phyloP scores from a whole-genome alignment of 768 basidiomycete genomes.

The Calocybe gangraenosa region DNA sequence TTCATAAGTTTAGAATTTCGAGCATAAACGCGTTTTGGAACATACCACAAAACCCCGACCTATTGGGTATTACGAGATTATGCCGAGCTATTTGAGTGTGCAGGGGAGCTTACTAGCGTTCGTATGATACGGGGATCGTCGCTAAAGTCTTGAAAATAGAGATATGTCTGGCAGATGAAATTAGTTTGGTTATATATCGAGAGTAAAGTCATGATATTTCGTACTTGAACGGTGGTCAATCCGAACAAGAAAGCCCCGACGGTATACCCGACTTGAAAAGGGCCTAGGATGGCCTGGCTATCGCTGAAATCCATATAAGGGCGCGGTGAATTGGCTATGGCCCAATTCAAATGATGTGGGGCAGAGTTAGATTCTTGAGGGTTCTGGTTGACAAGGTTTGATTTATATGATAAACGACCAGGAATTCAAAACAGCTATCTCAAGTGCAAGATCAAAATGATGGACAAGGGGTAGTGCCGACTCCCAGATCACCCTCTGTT shows the following conservation, averaged over 20 bases:
- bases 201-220: not conserved
- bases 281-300: not conserved
- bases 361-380: not conserved
- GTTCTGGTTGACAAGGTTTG: not conserved
- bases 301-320: not conserved
- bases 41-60: not conserved
- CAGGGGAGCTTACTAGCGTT: not conserved
- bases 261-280: not conserved
- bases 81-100: not conserved
- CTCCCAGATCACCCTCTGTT: too few species aligned
- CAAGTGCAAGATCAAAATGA: too few species aligned
- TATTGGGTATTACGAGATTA: not conserved
- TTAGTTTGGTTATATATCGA: not conserved
- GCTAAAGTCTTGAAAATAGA: not conserved
- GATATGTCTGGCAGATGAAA: slow-evolving; percentile 5
- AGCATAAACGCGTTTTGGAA: not conserved
- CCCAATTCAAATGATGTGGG: not conserved
- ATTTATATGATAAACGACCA: not conserved
- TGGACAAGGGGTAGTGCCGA: not conserved
- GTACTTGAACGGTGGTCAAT: not conserved
- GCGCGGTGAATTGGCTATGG: not conserved
- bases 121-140: not conserved
- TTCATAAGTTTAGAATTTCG: not conserved
- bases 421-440: too few species aligned
- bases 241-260: not conserved